Evolutionary conservation across 768 basidiomycete genomes (phyloP), one percentile per base, ranked within the genome.

Genomic region (Rhodotorula diobovata): DNA sequence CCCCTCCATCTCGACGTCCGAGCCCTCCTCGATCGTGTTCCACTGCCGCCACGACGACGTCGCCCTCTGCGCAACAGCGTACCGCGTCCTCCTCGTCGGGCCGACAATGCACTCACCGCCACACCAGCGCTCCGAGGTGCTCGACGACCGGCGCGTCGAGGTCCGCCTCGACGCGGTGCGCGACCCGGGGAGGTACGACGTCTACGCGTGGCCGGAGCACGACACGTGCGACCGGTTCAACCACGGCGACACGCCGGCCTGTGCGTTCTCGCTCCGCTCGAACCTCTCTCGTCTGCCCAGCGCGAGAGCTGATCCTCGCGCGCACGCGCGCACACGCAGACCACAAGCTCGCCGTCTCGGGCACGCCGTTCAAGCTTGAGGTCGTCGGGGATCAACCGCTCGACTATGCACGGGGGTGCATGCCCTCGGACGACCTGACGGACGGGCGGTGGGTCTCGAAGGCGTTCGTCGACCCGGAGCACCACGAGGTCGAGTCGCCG

Each of bases 141-240:
- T 63, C 30, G 61, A 53, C 57, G 30, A 34, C 14, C 56, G 63
- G 8, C 41, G 48, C 28, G 62, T 69, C 6, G 39, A 51, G 48
- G 63, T 69, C 48, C 2, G 30, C 48, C 32, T 63, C 39, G 57
- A 59, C 34, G 32, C 45, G 35, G 21, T 46, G 1, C 30, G 25
- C 28, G 68, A 69, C 50, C 68, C 68, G 21, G 68, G 68, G 8
- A 16, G 30, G 34, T 69, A 69, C 39, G 35, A 59, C 15, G 48
- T 69, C n/a, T 69, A 34, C n/a, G 62, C 53, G 0, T 69, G 61
- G 62, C 68, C 68, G 2, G 68, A 69, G 50, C 57, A 63, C 37
- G 62, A 58, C 14, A 43, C n/a, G 37, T 69, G 68, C 56, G 68
- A 69, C 28, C 50, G 35, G 48, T 69, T 35, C 37, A 53, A 62